Evolutionary conservation across 495 filamentous ascomycete species (phyloP), one percentile per base, ranked within the genome.

Genomic region (Amorphotheca resinae): DNA sequence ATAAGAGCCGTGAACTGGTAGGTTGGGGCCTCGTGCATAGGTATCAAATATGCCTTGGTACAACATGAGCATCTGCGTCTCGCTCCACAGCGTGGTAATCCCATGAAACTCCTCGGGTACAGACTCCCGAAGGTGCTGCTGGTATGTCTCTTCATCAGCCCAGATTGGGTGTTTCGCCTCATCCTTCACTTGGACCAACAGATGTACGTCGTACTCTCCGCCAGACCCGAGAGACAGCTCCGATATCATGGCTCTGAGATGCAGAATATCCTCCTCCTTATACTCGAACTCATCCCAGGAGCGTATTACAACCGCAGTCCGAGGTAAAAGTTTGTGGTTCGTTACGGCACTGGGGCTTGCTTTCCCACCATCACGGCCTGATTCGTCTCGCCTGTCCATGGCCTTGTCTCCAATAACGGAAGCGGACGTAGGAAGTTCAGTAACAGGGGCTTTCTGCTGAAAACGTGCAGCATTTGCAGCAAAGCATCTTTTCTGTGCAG

Each of bases 1-100:
- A 62, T 96, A 96, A 0, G 85, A 85, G 3, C 89, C 91, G 59
- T 95, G 82, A 0, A 94, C 76, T 1, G 89, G 84, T 1, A 95
- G 66, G 4, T 64, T 59, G 3, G 63, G 65, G 5, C 77, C 79
- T 9, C 79, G 76, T 38, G 73, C 72, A 57, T 69, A 79, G 17
- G 74, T 79, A 49, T 94, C 86, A 41, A 75, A 69, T 25, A 98
- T 64, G 17, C 77, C 86, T 38, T 85, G 76, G 57, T 98, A 98
- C 42, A 93, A 67, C 21, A 87, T 73, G 22, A 74, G 62, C 88
- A 95, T 95, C 62, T 95, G 87, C 6, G 76, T 73, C 59, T 93
- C 85, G 9, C 84, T 84, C 91, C 91, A 98, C 2, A 98, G 73
- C 0, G 82, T 86, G 14, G 79, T 81, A 60, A 98, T 80, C 6